Percentiles rank a stretch among this genome's conserved stretches.
Evolutionary conservation across 176 grass and related monocot genomes (phyloP).

Genomic region (Juncus inflexus): DNA sequence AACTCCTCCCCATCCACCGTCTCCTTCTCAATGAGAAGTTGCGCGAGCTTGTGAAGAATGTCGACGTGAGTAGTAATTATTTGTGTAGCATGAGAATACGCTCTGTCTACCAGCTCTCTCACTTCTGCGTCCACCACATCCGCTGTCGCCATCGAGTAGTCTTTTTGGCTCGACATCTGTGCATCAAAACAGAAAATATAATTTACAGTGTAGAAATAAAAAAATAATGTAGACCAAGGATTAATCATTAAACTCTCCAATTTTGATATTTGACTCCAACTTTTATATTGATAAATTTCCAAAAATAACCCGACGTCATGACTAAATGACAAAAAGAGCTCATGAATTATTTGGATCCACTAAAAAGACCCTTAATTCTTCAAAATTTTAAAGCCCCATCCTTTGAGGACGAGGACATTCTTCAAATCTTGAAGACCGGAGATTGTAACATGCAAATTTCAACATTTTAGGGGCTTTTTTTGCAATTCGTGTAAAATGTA

Average conservation of each 20-base stretch:
- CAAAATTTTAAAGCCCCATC: too few species aligned
- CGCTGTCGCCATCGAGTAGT: conserved; percentile 95
- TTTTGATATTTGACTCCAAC: not conserved
- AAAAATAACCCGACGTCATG: too few species aligned
- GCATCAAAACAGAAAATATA: not conserved
- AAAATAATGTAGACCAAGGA: not conserved
- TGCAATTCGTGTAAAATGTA: too few species aligned
- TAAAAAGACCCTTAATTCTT: too few species aligned
- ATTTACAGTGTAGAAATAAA: not conserved
- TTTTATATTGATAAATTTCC: not conserved
- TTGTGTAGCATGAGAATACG: conserved; percentile 67
- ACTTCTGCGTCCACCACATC: conserved; percentile 90
- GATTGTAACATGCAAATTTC: too few species aligned
- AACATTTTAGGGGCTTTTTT: too few species aligned
- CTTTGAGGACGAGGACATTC: too few species aligned
- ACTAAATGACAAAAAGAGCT: too few species aligned
- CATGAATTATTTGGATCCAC: too few species aligned
- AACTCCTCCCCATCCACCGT: conserved; percentile 95
- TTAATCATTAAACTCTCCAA: not conserved
- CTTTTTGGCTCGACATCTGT: conserved; percentile 92
- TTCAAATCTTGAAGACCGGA: too few species aligned
- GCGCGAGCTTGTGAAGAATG: conserved; percentile 85
- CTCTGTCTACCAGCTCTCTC: conserved; percentile 74
- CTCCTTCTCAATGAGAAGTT: conserved; percentile 97
- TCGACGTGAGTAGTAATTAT: conserved; percentile 71